These are phyloP conservation scores for Neurospora sp. DNA, from an alignment of 495 filamentous ascomycete species.

Conservation along the genomic window DNA sequence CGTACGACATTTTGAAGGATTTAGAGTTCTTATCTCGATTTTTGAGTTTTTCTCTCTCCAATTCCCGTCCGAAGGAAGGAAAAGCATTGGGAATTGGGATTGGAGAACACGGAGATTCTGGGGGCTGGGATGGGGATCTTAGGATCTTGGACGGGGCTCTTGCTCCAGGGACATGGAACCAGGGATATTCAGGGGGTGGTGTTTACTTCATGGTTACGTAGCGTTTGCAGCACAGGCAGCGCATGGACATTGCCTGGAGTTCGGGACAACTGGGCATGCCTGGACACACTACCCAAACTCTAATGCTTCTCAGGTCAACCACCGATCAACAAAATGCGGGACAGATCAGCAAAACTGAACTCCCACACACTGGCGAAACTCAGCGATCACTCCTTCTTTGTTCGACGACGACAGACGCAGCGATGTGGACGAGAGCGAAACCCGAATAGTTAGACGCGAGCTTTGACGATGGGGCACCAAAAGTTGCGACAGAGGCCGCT, in stretches of 20 bases:
- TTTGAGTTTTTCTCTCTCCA: not conserved
- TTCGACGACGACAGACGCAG: not conserved
- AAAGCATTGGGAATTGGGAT: not conserved
- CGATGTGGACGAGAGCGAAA: not conserved
- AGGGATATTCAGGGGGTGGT: not conserved
- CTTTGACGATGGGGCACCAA: not conserved
- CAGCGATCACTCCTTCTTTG: not conserved
- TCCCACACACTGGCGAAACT: not conserved
- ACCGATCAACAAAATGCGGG: not conserved
- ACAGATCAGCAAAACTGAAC: not conserved
- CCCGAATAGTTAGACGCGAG: not conserved
- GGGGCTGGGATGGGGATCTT: not conserved
- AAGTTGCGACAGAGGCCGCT: not conserved
- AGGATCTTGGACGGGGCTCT: not conserved
- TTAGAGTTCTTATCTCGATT: not conserved
- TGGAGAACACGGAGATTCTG: not conserved
- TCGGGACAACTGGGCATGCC: not conserved
- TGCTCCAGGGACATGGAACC: not conserved
- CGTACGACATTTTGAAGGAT: not conserved
- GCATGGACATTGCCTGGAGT: not conserved
- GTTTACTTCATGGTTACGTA: not conserved
- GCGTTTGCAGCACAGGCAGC: not conserved
- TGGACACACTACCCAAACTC: not conserved
- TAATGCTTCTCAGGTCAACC: not conserved
- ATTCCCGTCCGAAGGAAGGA: not conserved